phyloP scores from a whole-genome alignment of 805 yeast species.

The Isabelozyma heimii region DNA sequence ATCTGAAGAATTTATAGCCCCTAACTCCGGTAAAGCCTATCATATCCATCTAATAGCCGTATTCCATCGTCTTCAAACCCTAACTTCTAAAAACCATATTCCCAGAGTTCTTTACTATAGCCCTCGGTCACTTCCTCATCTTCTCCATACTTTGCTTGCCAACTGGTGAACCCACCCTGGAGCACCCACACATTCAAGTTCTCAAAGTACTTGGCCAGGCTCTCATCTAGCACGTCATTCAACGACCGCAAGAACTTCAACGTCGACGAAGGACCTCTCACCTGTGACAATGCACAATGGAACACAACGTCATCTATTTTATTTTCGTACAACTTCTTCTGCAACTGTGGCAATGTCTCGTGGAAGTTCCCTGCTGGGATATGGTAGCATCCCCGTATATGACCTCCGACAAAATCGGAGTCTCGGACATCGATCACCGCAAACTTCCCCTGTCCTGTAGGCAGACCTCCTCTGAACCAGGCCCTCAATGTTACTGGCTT shows the following conservation, averaged over 20 bases:
- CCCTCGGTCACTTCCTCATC: conserved; percentile 61
- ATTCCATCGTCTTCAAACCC: no score
- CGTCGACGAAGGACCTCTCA: conserved; percentile 87
- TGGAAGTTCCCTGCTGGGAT: conserved; percentile 51
- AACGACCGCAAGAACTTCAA: conserved; percentile 53
- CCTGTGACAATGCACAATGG: conserved; percentile 90
- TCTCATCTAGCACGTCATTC: conserved; percentile 25
- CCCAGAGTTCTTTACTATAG: conserved; percentile 36
- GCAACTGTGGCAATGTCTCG: conserved; percentile 35
- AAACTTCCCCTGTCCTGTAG: conserved; percentile 39
- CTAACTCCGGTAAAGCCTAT: no score
- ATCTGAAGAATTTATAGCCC: no score
- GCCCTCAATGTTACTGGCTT: conserved; percentile 42
- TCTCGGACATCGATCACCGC: conserved; percentile 84
- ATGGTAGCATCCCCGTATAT: conserved; percentile 54
- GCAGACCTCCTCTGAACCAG: conserved; percentile 45
- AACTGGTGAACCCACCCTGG: conserved; percentile 78
- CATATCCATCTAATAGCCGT: no score
- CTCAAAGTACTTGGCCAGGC: conserved; percentile 18
- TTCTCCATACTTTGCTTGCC: conserved; percentile 77
- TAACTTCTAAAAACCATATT: no score
- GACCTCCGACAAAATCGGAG: conserved; percentile 77
- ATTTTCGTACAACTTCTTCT: conserved; percentile 26
- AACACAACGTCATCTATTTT: conserved; percentile 61
- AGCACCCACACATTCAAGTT: conserved; percentile 63